Evolutionary conservation across 768 basidiomycete species (phyloP).

Genomic region (Suillus sp.): DNA sequence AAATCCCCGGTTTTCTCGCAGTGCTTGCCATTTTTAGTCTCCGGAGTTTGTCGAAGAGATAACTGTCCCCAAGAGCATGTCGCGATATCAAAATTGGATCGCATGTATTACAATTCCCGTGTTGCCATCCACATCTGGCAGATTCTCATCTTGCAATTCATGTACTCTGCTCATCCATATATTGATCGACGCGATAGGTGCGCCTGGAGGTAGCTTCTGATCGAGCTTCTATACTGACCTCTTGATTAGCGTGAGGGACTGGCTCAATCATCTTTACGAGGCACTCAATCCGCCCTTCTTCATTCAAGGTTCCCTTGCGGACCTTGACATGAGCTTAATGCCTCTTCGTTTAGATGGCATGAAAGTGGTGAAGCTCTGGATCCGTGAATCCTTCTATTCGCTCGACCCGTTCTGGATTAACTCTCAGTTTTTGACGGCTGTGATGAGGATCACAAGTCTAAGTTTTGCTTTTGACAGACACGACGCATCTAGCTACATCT

Average conservation of each 20-base stretch:
- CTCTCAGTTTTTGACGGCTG: conserved; percentile 40
- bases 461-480: conserved; percentile 40
- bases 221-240: not conserved
- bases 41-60: conserved; percentile 33
- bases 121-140: conserved; percentile 51
- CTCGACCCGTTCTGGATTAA: conserved; percentile 22
- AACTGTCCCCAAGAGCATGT: conserved; percentile 44
- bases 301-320: conserved; percentile 45
- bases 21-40: conserved; percentile 39
- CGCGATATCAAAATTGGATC: conserved; percentile 23
- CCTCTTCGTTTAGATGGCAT: conserved; percentile 42
- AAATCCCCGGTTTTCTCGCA: conserved; percentile 37
- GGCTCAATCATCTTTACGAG: conserved; percentile 50
- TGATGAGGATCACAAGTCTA: conserved; percentile 41
- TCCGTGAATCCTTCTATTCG: conserved; percentile 40
- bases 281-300: conserved; percentile 50
- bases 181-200: conserved; percentile 14
- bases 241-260: conserved; percentile 25
- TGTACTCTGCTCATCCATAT: conserved; percentile 21
- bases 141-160: conserved; percentile 46
- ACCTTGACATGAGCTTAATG: conserved; percentile 39
- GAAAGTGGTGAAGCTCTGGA: conserved; percentile 47
- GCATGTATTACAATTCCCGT: conserved; percentile 42
- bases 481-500: conserved; percentile 38
- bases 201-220: conserved; percentile 1